These are phyloP conservation scores for Pinus tabuliformis DNA, from an alignment of 75 land plant genomes.

Conservation along the genomic window DNA sequence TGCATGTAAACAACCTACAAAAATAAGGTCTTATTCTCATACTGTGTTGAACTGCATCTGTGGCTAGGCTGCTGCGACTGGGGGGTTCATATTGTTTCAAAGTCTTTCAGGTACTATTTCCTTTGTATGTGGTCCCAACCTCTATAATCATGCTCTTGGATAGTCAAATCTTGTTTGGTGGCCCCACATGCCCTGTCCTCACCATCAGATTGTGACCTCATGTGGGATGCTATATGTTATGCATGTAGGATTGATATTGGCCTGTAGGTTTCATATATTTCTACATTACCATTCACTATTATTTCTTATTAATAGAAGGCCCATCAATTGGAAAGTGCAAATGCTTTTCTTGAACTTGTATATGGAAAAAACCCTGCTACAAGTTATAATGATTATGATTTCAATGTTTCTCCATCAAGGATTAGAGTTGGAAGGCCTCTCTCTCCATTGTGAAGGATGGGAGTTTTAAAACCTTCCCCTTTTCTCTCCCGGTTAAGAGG, in stretches of 20 bases:
- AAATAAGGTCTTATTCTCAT: too few relatives aligned
- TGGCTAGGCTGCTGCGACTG: too few relatives aligned
- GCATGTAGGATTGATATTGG: not conserved
- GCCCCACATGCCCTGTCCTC: not conserved
- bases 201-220: not conserved
- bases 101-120: too few relatives aligned
- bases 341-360: slow-evolving; percentile 24
- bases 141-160: not conserved
- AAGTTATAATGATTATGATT: too few relatives aligned
- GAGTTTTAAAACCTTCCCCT: slow-evolving; percentile 10
- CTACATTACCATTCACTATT: not conserved
- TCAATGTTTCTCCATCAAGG: slow-evolving; percentile 18
- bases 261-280: not conserved
- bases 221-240: not conserved
- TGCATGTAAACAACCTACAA: too few relatives aligned
- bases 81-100: not conserved
- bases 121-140: too few relatives aligned
- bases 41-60: too few relatives aligned
- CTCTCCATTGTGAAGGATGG: slow-evolving; percentile 17
- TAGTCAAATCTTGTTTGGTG: not conserved
- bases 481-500: slow-evolving; percentile 3
- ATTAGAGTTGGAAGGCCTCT: slow-evolving; percentile 5
- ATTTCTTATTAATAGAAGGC: not conserved
- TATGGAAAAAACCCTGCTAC: slow-evolving; percentile 23
- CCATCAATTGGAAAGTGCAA: slow-evolving; percentile 20